These are phyloP conservation scores for Nemania sp. DNA, from an alignment of 2,329 filamentous ascomycete species.

Conservation along the genomic window DNA sequence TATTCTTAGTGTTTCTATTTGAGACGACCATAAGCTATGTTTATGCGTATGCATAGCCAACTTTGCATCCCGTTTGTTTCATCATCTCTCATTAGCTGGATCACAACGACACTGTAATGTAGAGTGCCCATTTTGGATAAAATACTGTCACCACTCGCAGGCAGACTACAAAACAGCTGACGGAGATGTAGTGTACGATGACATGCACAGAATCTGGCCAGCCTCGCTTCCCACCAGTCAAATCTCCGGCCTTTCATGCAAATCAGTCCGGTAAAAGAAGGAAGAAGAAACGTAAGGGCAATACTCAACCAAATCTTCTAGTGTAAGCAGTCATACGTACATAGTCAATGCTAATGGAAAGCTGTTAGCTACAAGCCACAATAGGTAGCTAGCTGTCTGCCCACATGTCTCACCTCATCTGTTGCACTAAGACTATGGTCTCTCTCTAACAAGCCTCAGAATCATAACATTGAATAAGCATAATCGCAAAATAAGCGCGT, in stretches of 20 bases:
- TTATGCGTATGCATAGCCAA: conserved; percentile 43
- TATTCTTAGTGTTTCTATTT: conserved; percentile 33
- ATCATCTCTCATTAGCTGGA: conserved; percentile 40
- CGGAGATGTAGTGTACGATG: conserved; percentile 4
- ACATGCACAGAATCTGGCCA: conserved; percentile 31
- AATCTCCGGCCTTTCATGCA: conserved; percentile 35
- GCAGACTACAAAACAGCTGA: too few relatives aligned
- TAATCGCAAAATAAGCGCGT: conserved; percentile 27
- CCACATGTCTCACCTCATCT: conserved; percentile 31
- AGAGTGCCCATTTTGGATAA: conserved; percentile 9
- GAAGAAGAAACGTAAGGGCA: conserved; percentile 14
- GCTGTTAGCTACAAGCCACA: conserved; percentile 19
- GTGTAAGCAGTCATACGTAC: conserved; percentile 3
- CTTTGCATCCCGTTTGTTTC: conserved; percentile 41
- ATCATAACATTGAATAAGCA: conserved; percentile 20
- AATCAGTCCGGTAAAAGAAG: conserved; percentile 17
- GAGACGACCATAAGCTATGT: conserved; percentile 33
- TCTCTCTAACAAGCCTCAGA: conserved; percentile 18
- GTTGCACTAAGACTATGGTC: conserved; percentile 17
- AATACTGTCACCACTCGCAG: too few relatives aligned
- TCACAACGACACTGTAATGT: neutral
- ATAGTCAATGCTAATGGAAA: conserved; percentile 21
- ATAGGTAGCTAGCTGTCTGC: conserved; percentile 13
- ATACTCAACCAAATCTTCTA: neutral
- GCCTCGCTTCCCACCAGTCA: conserved; percentile 25